Percentiles rank a stretch among this genome's conserved stretches.
Evolutionary conservation across 164 flowering plant genomes (phyloP).

Genomic region (Nymphaea colorata): DNA sequence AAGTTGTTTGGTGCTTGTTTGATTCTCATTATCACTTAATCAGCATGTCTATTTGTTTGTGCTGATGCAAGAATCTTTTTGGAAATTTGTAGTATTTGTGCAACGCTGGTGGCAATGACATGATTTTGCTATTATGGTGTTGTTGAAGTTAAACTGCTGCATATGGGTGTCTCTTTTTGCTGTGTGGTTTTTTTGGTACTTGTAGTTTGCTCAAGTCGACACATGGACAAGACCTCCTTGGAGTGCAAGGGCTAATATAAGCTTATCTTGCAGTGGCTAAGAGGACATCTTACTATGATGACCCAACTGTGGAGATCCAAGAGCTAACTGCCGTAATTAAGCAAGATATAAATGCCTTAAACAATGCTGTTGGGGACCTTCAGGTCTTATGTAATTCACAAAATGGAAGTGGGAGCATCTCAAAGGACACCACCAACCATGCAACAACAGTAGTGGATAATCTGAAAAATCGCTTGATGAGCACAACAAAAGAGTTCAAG

Average conservation of each 20-base stretch:
- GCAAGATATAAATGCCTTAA: slow-evolving; percentile 93
- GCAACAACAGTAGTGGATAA: slow-evolving; percentile 91
- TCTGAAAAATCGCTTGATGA: slow-evolving; percentile 87
- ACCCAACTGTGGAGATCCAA: slow-evolving; percentile 89
- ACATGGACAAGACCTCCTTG: background rate
- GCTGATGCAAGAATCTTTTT: too few relatives aligned
- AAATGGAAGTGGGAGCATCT: slow-evolving; percentile 58
- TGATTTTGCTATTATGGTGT: too few relatives aligned
- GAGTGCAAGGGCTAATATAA: background rate
- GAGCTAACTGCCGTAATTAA: slow-evolving; percentile 91
- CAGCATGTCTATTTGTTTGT: too few relatives aligned
- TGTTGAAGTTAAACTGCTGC: too few relatives aligned
- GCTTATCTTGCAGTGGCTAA: slow-evolving; percentile 69
- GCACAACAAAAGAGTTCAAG: slow-evolving; percentile 89
- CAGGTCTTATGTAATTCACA: slow-evolving; percentile 73
- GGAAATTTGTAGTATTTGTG: too few relatives aligned
- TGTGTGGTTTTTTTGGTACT: too few relatives aligned
- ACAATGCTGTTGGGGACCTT: slow-evolving; percentile 87
- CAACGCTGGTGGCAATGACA: too few relatives aligned
- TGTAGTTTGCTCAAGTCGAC: too few relatives aligned
- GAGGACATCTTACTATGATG: slow-evolving; percentile 94
- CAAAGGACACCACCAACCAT: slow-evolving; percentile 78
- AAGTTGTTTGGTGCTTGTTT: too few relatives aligned
- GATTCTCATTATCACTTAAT: too few relatives aligned
- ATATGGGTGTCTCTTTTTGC: too few relatives aligned